A percentile compares a stretch with the other conserved stretches of the same genome.
phyloP scores from a whole-genome alignment of 129 eudicot species.

The Cynara cardunculus region DNA sequence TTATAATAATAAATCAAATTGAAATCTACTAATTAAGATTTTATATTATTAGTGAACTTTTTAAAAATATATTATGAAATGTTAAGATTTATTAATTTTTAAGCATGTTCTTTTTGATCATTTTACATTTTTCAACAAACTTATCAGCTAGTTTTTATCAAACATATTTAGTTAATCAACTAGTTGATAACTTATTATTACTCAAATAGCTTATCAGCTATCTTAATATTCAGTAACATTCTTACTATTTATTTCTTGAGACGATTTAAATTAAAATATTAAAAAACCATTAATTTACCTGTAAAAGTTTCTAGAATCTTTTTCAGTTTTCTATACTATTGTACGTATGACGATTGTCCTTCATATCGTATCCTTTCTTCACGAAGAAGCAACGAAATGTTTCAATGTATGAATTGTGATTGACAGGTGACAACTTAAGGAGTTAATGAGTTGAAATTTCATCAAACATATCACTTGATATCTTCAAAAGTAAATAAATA shows the following conservation, averaged over 20 bases:
- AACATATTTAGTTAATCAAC: too few species aligned
- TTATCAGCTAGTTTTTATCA: too few species aligned
- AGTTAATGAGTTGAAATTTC: background rate
- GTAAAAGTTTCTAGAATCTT: background rate
- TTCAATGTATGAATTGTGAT: background rate
- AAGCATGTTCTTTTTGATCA: too few species aligned
- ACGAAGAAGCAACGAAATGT: background rate
- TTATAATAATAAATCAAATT: too few species aligned
- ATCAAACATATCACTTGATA: background rate
- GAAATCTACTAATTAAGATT: too few species aligned
- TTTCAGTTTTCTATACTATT: background rate
- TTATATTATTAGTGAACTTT: too few species aligned
- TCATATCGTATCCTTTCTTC: background rate
- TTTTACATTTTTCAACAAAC: too few species aligned
- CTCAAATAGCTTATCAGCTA: too few species aligned
- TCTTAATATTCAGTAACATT: background rate
- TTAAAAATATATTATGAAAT: too few species aligned
- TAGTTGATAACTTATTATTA: too few species aligned
- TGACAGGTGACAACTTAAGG: background rate
- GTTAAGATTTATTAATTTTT: too few species aligned
- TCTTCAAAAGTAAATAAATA: background rate
- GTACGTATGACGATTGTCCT: background rate
- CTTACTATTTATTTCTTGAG: background rate
- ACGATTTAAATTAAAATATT: background rate
- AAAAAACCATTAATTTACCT: too few species aligned